Conservation (phyloP, 768 basidiomycete genomes). For the Leccinum subgranulosum region DNA sequence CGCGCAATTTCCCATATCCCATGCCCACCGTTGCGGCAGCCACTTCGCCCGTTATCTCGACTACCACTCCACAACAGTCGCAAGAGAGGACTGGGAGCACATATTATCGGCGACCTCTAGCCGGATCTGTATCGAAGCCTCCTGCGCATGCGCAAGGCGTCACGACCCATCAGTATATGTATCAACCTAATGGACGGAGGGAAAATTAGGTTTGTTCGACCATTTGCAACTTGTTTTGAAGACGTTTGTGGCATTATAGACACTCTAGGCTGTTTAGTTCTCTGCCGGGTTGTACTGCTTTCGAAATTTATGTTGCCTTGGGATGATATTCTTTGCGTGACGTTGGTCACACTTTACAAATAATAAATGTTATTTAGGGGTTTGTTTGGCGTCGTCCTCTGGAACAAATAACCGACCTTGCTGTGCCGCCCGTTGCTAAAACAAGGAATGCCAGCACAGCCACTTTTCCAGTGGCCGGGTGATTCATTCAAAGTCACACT, state of each 20-base stretch:
- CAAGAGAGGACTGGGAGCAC: constrained; percentile 28
- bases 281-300: constrained; percentile 2
- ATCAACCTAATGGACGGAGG: constrained; percentile 42
- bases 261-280: constrained; percentile 3
- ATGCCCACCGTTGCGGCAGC: constrained; percentile 70
- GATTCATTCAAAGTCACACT: constrained; percentile 16
- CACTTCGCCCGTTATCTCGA: constrained; percentile 53
- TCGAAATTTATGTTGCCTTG: constrained; percentile 17
- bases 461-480: constrained; percentile 8
- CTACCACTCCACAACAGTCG: constrained; percentile 38
- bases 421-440: constrained; percentile 10
- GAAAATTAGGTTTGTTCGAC: constrained; percentile 17
- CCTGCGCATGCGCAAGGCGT: constrained; percentile 23
- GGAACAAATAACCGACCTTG: constrained; percentile 19
- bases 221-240: constrained; percentile 5
- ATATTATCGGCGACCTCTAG: constrained; percentile 53
- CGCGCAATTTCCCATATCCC: constrained; percentile 53
- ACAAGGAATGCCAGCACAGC: constrained; percentile 24
- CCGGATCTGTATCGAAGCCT: constrained; percentile 22
- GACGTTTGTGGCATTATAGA: constrained; percentile 2
- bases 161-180: constrained; percentile 43
- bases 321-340: constrained; percentile 12
- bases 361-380: neutral
- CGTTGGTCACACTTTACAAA: constrained; percentile 16
- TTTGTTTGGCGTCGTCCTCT: constrained; percentile 28